Evolutionary conservation across 2,329 filamentous ascomycete species (phyloP).

Genomic region (Macroventuria anomochaeta): DNA sequence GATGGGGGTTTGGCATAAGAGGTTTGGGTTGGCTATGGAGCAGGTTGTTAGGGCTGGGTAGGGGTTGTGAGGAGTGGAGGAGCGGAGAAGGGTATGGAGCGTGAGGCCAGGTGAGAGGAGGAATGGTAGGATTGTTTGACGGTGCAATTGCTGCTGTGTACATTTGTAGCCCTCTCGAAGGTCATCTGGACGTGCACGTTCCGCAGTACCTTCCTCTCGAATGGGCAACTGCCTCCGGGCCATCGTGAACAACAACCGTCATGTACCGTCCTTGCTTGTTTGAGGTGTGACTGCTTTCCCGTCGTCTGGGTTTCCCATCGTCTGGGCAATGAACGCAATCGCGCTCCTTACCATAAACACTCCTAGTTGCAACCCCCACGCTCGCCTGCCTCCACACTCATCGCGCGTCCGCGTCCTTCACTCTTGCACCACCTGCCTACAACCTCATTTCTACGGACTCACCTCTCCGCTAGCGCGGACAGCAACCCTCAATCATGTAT

Average conservation of each 20-base stretch:
- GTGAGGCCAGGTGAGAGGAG: too few species aligned
- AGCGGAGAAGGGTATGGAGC: too few species aligned
- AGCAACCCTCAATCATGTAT: not conserved
- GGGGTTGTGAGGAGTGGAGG: not conserved
- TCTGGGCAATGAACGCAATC: not conserved
- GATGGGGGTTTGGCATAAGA: constrained; percentile 21
- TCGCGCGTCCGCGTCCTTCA: not conserved
- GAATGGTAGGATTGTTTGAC: not conserved
- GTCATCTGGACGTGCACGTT: too few species aligned
- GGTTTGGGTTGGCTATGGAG: constrained; percentile 31
- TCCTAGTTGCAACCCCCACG: not conserved
- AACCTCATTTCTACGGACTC: constrained; percentile 3
- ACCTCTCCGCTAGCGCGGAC: not conserved
- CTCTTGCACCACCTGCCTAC: constrained; percentile 1
- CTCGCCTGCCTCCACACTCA: not conserved
- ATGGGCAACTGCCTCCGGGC: too few species aligned
- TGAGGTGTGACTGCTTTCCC: not conserved
- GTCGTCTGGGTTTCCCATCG: too few species aligned
- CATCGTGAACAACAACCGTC: too few species aligned
- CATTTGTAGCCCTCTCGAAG: too few species aligned
- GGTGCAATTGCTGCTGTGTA: not conserved
- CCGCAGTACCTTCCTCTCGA: not conserved
- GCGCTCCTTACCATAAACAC: not conserved
- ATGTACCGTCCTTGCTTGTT: not conserved
- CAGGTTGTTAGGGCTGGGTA: constrained; percentile 6